Base-by-base conservation (phyloP, 352 stramenopile genomes). In the Phytophthora fragariae region DNA sequence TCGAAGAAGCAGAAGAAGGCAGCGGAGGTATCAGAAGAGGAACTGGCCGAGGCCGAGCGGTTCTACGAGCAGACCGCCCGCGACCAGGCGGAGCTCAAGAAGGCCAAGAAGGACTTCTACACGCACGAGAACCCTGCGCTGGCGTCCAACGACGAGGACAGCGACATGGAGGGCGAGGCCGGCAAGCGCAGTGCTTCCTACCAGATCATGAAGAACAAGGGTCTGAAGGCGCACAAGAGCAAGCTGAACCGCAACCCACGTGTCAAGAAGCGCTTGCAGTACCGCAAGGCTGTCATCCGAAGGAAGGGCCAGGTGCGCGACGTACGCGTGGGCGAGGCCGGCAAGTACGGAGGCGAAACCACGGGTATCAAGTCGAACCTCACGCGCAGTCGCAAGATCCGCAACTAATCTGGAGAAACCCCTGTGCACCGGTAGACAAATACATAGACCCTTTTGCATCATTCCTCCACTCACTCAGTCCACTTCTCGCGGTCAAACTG, bases 191-290 rank as follows among this genome's bases (percentile, higher is more conserved):
- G 94, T 49, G 97, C 97, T 49, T 92, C 90, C 58, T 96, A 97
- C 70, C 86, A 97, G 66, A 99, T 99, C 60, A 94, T 99, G 70
- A 99, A 99, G 82, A 99, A 99, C 83, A 93, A 97, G 73, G 98
- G 98, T 9, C 86, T 99, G 61, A 98, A 98, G 69, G 88, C 98
- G 29, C 97, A 99, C 89, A 99, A 99, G 83, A 97, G 89, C 82
- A 99, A 99, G 80, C 85, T 99, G 63, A 99, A 99, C 83, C 91
- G 98, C 50, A 99, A 99, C 79, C 98, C 98, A 57, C 94, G 98
- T 71, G 94, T 99, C 59, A 99, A 99, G 92, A 99, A 99, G 79
- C 88, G 98, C 62, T 79, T 99, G 76, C 94, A 99, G 79, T 99
- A 98, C 86, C 89, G 95, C 65, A 99, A 99, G 85, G 97, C 97